Conservation (phyloP, 2,329 filamentous ascomycete genomes). For the Tolypocladium ovalisporum region DNA sequence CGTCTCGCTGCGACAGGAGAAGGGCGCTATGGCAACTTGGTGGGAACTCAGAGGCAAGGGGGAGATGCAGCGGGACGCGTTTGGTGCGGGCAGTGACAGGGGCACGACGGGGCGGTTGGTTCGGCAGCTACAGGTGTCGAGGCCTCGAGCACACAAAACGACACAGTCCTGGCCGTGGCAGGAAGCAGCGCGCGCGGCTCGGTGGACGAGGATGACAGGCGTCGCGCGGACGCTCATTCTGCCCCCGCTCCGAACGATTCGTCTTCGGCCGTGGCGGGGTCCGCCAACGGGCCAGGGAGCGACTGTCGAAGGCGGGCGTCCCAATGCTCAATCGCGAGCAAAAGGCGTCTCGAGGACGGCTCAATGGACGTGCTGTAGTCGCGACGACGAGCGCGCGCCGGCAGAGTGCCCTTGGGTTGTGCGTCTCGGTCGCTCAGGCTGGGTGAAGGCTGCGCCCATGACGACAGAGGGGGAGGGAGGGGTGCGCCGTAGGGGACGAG, state of each 20-base stretch:
- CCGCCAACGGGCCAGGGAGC: background rate
- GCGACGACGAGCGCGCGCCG: background rate
- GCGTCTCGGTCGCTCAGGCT: background rate
- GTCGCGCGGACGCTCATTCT: background rate
- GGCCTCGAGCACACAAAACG: background rate
- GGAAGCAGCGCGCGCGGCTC: background rate
- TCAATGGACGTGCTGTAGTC: background rate
- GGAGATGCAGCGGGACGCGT: background rate
- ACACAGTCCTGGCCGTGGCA: background rate
- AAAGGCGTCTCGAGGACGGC: background rate
- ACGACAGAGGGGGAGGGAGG: slow-evolving; percentile 26
- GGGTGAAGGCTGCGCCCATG: slow-evolving; percentile 20
- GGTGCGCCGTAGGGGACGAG: slow-evolving; percentile 9
- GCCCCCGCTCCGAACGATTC: background rate
- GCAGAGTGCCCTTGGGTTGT: background rate
- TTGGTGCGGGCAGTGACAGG: background rate
- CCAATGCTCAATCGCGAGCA: background rate
- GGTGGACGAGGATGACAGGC: background rate
- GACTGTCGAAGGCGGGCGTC: background rate
- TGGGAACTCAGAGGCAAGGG: background rate
- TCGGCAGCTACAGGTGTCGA: background rate
- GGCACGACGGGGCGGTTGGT: background rate
- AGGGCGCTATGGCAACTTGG: background rate
- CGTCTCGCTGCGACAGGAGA: background rate
- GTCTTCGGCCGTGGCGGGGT: background rate